Conservation (phyloP, 129 eudicot genomes). For the Erigeron canadensis region DNA sequence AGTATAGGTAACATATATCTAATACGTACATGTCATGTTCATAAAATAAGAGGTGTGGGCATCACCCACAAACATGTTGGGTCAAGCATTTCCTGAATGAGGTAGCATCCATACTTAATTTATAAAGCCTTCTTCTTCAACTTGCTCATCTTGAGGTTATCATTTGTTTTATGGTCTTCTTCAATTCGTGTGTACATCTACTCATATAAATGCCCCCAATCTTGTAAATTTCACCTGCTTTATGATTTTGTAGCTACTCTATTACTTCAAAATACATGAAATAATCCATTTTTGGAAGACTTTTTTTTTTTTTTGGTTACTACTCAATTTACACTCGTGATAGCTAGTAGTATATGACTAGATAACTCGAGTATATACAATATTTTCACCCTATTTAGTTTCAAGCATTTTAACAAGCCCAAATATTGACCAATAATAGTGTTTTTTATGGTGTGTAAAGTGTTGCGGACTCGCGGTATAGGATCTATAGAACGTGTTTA, state of each 20-base stretch:
- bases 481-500: constrained; percentile 2
- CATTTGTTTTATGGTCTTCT: constrained; percentile 30
- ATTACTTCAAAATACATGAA: background rate
- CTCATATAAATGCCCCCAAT: constrained; percentile 15
- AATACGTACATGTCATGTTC: constrained; percentile 48
- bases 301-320: background rate
- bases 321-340: background rate
- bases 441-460: background rate
- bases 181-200: constrained; percentile 20
- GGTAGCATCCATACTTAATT: constrained; percentile 47
- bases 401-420: no score
- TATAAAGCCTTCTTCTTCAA: constrained; percentile 40
- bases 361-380: no score
- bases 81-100: constrained; percentile 53
- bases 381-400: no score
- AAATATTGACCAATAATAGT: background rate
- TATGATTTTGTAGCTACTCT: background rate
- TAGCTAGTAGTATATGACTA: no score
- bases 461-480: background rate
- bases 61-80: constrained; percentile 67
- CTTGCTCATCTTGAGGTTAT: constrained; percentile 51
- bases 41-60: constrained; percentile 34
- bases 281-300: background rate
- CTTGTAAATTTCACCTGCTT: background rate
- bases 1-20: constrained; percentile 31